These are phyloP conservation scores for Naumovozyma castellii DNA, from an alignment of 805 yeast genomes.

Conservation along the genomic window DNA sequence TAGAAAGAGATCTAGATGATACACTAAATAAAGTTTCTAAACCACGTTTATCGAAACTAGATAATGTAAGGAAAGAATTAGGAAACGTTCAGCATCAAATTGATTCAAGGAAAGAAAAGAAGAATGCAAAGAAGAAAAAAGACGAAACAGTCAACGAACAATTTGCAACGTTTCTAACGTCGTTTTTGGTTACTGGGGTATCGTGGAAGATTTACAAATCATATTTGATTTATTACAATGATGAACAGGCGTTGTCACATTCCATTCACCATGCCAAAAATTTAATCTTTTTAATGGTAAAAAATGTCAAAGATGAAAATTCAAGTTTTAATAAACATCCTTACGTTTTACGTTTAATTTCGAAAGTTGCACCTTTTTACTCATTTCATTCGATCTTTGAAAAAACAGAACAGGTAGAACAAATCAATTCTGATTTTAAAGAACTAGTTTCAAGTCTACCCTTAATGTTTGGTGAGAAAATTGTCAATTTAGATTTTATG, in stretches of 20 bases:
- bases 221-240: constrained; percentile 17
- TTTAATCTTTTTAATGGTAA: constrained; percentile 15
- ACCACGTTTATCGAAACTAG: constrained; percentile 25
- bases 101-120: background rate
- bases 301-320: constrained; percentile 11
- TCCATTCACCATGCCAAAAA: constrained; percentile 12
- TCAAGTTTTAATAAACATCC: constrained; percentile 19
- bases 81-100: constrained; percentile 13
- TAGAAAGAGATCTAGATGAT: constrained; percentile 27
- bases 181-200: constrained; percentile 13
- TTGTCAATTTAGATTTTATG: constrained; percentile 8
- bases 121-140: constrained; percentile 3
- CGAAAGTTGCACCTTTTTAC: constrained; percentile 19
- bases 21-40: constrained; percentile 11
- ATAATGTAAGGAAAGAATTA: constrained; percentile 19
- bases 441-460: constrained; percentile 16
- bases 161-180: constrained; percentile 19
- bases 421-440: constrained; percentile 15
- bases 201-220: constrained; percentile 24
- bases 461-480: constrained; percentile 8
- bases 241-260: constrained; percentile 12
- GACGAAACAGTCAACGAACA: constrained; percentile 10
- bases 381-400: constrained; percentile 19
- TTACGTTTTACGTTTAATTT: constrained; percentile 13
- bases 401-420: constrained; percentile 10